These are phyloP conservation scores for Tilletiaria anomala DNA, from an alignment of 1,284 basidiomycete genomes.

Conservation along the genomic window DNA sequence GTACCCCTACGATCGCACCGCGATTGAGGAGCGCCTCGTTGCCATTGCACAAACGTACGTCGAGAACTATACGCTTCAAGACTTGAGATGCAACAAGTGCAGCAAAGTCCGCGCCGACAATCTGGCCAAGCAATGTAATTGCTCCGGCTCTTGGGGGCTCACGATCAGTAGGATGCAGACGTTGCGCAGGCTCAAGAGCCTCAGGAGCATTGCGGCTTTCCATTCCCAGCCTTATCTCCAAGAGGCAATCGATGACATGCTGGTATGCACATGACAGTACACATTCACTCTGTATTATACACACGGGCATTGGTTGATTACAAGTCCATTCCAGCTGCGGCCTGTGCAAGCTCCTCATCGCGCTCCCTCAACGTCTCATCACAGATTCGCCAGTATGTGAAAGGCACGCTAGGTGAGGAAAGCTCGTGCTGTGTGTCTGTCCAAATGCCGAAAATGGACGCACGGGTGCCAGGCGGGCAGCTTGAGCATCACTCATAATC, in stretches of 20 bases:
- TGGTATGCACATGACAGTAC: no score
- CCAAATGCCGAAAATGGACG: no score
- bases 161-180: conserved; percentile 16
- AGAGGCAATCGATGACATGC: not conserved
- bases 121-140: conserved; percentile 67
- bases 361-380: no score
- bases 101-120: conserved; percentile 75
- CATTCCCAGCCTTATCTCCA: not conserved
- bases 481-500: no score
- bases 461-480: no score
- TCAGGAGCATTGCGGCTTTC: not conserved
- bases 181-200: conserved; percentile 14
- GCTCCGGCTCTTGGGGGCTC: conserved; percentile 52
- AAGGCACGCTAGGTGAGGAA: no score
- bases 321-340: no score
- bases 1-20: conserved; percentile 70
- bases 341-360: no score
- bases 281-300: no score
- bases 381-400: no score
- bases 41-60: conserved; percentile 59
- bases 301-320: no score
- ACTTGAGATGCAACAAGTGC: conserved; percentile 65
- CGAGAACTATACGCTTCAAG: conserved; percentile 69
- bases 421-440: no score
- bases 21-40: conserved; percentile 75